These are phyloP conservation scores for Ampelomyces quisqualis DNA, from an alignment of 2,329 filamentous ascomycete genomes.

Conservation along the genomic window DNA sequence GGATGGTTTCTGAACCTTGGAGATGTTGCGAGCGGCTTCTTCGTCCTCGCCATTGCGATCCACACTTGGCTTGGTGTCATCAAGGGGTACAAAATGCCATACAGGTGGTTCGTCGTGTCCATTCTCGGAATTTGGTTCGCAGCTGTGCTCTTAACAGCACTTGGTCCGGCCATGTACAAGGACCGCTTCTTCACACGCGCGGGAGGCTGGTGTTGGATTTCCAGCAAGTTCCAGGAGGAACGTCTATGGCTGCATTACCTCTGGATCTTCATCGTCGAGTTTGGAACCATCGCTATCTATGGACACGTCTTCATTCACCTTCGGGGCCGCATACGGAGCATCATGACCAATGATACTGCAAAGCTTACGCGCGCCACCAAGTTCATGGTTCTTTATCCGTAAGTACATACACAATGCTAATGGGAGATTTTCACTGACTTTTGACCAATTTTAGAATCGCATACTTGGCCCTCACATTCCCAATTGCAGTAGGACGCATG, in stretches of 20 bases:
- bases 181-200: conserved; percentile 51
- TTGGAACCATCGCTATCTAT: conserved; percentile 54
- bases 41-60: conserved; percentile 57
- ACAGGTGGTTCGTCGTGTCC: conserved; percentile 47
- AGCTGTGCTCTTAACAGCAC: conserved; percentile 49
- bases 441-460: no score
- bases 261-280: conserved; percentile 57
- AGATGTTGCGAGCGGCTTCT: conserved; percentile 55
- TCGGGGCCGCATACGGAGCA: conserved; percentile 46
- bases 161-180: conserved; percentile 49
- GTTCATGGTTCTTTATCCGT: conserved; percentile 53
- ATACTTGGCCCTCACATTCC: conserved; percentile 66
- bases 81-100: conserved; percentile 49
- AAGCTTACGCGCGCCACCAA: conserved; percentile 45
- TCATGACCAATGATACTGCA: conserved; percentile 37
- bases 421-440: no score
- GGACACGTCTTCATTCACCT: conserved; percentile 52
- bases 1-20: conserved; percentile 56
- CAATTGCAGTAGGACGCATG: conserved; percentile 55
- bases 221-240: conserved; percentile 46
- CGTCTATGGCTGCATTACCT: conserved; percentile 56
- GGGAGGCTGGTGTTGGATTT: conserved; percentile 58
- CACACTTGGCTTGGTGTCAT: conserved; percentile 55
- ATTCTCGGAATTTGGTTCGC: conserved; percentile 52
- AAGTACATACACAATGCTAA: no score